A percentile compares a stretch with the other conserved stretches of the same genome.
phyloP scores from a whole-genome alignment of 768 basidiomycete genomes.

The Tephrocybe sp. region DNA sequence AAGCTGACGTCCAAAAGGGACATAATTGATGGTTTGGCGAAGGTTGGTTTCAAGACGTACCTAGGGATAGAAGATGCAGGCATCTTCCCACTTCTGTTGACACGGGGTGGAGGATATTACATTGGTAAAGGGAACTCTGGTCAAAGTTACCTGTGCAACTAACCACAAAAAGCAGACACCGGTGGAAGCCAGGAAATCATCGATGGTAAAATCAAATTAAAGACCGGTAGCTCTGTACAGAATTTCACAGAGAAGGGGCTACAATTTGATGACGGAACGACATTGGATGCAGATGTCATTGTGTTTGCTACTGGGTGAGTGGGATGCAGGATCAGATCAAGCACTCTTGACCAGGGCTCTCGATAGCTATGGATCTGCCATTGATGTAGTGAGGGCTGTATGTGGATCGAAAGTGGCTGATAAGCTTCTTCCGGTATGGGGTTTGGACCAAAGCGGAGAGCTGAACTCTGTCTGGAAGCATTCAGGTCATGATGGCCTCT shows the following conservation, averaged over 20 bases:
- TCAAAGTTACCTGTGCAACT: not conserved
- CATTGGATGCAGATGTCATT: slow-evolving; percentile 52
- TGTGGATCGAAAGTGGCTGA: slow-evolving; percentile 46
- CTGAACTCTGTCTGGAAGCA: slow-evolving; percentile 49
- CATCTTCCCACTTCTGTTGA: slow-evolving; percentile 26
- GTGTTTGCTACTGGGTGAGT: slow-evolving; percentile 59
- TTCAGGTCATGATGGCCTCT: slow-evolving; percentile 51
- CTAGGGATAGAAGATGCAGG: slow-evolving; percentile 39
- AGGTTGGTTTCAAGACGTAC: slow-evolving; percentile 36
- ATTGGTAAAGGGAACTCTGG: slow-evolving; percentile 27
- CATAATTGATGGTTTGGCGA: slow-evolving; percentile 35
- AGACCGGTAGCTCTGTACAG: slow-evolving; percentile 54
- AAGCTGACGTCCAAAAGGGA: slow-evolving; percentile 23
- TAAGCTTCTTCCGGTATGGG: slow-evolving; percentile 59
- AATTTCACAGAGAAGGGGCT: slow-evolving; percentile 43
- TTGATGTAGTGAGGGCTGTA: slow-evolving; percentile 37
- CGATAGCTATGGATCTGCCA: slow-evolving; percentile 47
- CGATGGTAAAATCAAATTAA: slow-evolving; percentile 71
- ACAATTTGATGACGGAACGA: slow-evolving; percentile 47
- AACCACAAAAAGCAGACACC: slow-evolving; percentile 37
- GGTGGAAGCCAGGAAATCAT: slow-evolving; percentile 62
- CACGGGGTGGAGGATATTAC: slow-evolving; percentile 36
- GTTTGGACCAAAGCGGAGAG: slow-evolving; percentile 66
- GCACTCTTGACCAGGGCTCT: not conserved
- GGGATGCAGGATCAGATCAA: not conserved